phyloP scores from a whole-genome alignment of 192 early-diverging fungal species.

The Backusella mclennaniae region DNA sequence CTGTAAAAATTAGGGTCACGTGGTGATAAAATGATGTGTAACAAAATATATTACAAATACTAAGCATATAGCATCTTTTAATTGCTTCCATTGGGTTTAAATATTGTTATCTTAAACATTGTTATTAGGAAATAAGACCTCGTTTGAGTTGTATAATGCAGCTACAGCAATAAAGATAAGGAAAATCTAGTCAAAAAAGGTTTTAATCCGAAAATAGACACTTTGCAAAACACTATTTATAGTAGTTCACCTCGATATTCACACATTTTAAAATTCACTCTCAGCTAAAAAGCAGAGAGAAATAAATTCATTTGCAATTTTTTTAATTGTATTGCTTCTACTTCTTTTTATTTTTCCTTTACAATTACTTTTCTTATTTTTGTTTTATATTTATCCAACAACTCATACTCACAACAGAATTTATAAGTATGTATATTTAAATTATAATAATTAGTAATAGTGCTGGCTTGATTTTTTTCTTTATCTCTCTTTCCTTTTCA shows the following conservation, averaged over 20 bases:
- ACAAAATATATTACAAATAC: background rate
- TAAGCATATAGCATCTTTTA: background rate
- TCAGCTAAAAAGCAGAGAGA: slow-evolving; percentile 16
- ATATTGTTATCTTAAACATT: background rate
- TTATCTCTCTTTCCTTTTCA: slow-evolving; percentile 5
- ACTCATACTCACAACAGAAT: background rate
- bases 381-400: slow-evolving; percentile 2
- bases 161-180: background rate
- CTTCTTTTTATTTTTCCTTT: slow-evolving; percentile 51
- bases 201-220: background rate
- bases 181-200: background rate
- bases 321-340: background rate
- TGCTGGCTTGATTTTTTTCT: background rate
- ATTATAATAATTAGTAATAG: background rate
- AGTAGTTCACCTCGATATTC: slow-evolving; percentile 30
- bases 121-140: background rate
- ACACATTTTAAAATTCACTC: slow-evolving; percentile 45
- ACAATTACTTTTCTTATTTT: background rate
- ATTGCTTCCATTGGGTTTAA: background rate
- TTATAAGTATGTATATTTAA: slow-evolving; percentile 6
- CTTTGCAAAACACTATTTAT: background rate
- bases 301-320: background rate
- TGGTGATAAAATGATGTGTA: background rate
- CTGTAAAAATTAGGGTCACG: background rate
- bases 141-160: background rate